Evolutionary conservation across 768 basidiomycete genomes (phyloP), one percentile per base, ranked within the genome.

Genomic region (Pleurotus cornucopiae): DNA sequence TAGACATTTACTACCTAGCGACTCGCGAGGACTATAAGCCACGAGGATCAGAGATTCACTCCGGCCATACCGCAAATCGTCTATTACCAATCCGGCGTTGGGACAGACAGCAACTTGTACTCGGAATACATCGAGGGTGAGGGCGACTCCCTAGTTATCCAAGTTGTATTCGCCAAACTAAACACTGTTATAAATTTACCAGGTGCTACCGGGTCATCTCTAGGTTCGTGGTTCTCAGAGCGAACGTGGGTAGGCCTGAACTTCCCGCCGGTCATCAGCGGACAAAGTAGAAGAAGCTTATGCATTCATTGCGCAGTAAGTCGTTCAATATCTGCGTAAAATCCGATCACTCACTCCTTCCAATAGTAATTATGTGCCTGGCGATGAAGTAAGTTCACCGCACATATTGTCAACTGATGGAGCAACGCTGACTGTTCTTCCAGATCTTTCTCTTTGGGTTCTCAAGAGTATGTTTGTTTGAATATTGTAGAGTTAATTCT

Each of bases 371-470:
- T 90, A 83, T 61, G 71, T 70, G 48, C 82, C 82, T 13, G 88
- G 86, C 48, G 88, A 90, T 67, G 88, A 90, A 74, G 88, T 86
- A 60, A 20, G 63, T 54, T 43, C 3, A 16, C 26, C 47, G 34
- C 4, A 34, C 16, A n/a, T 44, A 26, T 53, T 14, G 25, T 16
- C 13, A 30, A 26, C 23, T 55, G 23, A 14, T 13, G 26, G 13
- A n/a, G 41, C 6, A 25, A 37, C 39, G 56, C 62, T 23, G 64
- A 51, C 13, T 46, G n/a, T 41, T 57, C 57, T 25, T 37, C 5
- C 55, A 89, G 88, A 83, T 90, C 12, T 89, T 85, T 66, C 74
- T 89, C 25, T 90, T 90, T 67, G 88, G 88, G 5, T 89, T 89
- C 67, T 89, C 87, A 13, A 75, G 88, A 65, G 86, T 86, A 64